Base-by-base conservation (phyloP, 2,329 filamentous ascomycete genomes). In the Lasiodiplodia sp. region DNA sequence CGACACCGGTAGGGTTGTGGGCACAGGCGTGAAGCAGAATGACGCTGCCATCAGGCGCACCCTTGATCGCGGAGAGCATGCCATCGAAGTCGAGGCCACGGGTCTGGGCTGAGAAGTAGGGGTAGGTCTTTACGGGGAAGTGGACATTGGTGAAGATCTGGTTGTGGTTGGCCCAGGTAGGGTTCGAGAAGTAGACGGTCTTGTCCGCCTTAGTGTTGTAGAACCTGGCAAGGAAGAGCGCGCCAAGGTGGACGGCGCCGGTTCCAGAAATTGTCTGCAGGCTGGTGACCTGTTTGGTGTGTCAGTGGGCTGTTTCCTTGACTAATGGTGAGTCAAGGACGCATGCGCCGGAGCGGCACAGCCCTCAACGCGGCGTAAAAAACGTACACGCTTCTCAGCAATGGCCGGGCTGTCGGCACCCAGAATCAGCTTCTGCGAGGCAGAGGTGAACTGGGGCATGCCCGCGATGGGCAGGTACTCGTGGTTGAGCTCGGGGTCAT, bases 161-260 rank as follows among this genome's bases (percentile, higher is more conserved):
- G 84, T 96, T 91, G 89, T 99, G 96, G 85, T 99, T 99, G 74
- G 92, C 94, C 96, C 96, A 99, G 71, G 96, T 99, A 66, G 96
- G 96, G 81, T 92, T 92, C 76, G 94, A 97, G 80, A 98, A 86
- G 86, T 97, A 97, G 82, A 96, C 88, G 69, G 90, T 88, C 73
- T 88, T 91, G 82, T 86, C 88, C 78, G 87, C 86, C 77, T 86
- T 79, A 66, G 79, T 76, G 69, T 85, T 85, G 86, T 93, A 97
- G 88, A 98, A 99, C 81, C 91, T 94, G 80, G 92, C 85, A 70
- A 99, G 91, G 89, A 99, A 99, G 74, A 97, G 90, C 71, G 91
- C 94, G 73, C 96, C 96, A 47, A 98, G 85, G 79, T 99, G 96
- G 72, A 97, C 90, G 71, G 96, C 96, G 75, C 96, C 96, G 71